Base-by-base conservation (phyloP, 1,284 basidiomycete genomes). In the Rhizopogon hawkerae region DNA sequence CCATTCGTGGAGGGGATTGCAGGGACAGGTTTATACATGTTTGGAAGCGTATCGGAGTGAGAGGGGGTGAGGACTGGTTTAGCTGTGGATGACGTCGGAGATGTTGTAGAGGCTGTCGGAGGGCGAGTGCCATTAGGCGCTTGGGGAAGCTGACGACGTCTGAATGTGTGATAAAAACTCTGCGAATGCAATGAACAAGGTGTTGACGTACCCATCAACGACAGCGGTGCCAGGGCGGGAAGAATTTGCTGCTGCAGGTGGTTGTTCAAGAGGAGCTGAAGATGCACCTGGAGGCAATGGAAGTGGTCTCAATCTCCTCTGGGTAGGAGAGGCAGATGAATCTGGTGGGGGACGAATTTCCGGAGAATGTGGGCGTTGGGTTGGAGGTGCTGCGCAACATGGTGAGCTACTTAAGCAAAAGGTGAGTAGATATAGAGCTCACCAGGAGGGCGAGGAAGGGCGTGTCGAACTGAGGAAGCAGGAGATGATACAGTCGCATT, bases 271-370 rank as follows among this genome's bases (percentile, higher is more conserved):
- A 3, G 63, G 48, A 2, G 46, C 45, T 13, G 21, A 38, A 21
- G 46, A 38, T 3, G 54, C 49, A 37, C 63, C 54, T 18, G 68
- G 67, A 10, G 60, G 64, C 2, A 55, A 58, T 0, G 65, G 65
- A 11, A 67, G 49, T 3, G 65, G 65, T 21, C 65, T 53, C 5
- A 48, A 53, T 48, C 62, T 59, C 35, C 65, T 64, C 39, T 70
- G 69, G 16, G 63, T 63, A 29, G 72, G 64, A 18, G 72, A 67
- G 13, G 63, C n/a, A 1, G 61, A 26, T n/a, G 60, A 29, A 3
- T 67, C 62, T 26, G 50, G 35, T 34, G 48, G 62, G 39, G 53
- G 16, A 38, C 54, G 61, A n/a, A 46, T 24, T 13, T 65, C 61
- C 42, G 57, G 49, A 14, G 49, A 13, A 42, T 57, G 53, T 24